Evolutionary conservation across 116 monocot species (phyloP).

Genomic region (Dioscorea cayenensis): DNA sequence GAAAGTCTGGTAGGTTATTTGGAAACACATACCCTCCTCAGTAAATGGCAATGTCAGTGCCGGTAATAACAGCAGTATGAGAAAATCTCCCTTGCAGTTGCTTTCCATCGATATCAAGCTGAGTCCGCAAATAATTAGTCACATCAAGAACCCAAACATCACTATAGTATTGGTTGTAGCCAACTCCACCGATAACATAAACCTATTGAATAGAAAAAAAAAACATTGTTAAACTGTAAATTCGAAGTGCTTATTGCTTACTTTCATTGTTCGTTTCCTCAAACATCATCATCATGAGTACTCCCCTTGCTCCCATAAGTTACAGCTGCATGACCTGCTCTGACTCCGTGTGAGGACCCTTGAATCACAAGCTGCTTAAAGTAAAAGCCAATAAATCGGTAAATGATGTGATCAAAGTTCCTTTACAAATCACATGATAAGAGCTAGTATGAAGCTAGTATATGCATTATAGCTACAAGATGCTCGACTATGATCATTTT

Average conservation of each 20-base stretch:
- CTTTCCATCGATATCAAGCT: constrained; percentile 62
- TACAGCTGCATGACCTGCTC: constrained; percentile 87
- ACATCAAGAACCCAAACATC: too few relatives aligned
- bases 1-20: too few relatives aligned
- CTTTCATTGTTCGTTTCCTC: too few relatives aligned
- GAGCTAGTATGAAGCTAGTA: too few relatives aligned
- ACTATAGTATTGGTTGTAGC: constrained; percentile 85
- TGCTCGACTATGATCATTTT: too few relatives aligned
- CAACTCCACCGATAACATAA: constrained; percentile 87
- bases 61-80: constrained; percentile 60
- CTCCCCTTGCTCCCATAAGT: constrained; percentile 64
- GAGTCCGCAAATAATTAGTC: constrained; percentile 48
- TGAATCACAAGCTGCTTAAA: constrained; percentile 46
- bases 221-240: too few relatives aligned
- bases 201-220: constrained; percentile 30
- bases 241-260: too few relatives aligned
- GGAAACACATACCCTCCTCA: constrained; percentile 58
- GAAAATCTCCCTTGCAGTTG: constrained; percentile 83
- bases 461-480: too few relatives aligned
- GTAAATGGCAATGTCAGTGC: constrained; percentile 65
- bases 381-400: too few relatives aligned
- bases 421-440: too few relatives aligned
- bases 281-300: background rate
- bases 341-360: constrained; percentile 76
- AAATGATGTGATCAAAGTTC: too few relatives aligned